These are phyloP conservation scores for Penicillium decumbens DNA, from an alignment of 2,329 filamentous ascomycete genomes.

Conservation along the genomic window DNA sequence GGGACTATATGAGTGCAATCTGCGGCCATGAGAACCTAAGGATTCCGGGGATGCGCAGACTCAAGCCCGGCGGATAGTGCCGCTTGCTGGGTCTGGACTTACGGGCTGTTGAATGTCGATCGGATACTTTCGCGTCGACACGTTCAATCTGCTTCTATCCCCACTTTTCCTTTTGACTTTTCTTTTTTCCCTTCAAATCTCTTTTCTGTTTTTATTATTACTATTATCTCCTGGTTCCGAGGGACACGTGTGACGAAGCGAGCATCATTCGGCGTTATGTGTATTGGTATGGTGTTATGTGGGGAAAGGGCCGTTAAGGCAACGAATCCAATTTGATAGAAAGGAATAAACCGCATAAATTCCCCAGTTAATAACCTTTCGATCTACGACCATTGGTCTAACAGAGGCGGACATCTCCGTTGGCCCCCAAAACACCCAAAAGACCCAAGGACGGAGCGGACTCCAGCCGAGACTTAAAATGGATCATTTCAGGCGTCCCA, in stretches of 20 bases:
- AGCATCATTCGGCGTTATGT: constrained; percentile 18
- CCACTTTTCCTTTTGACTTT: constrained; percentile 8
- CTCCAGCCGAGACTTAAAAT: background rate
- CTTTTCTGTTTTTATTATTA: constrained; percentile 1
- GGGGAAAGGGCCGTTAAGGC: background rate
- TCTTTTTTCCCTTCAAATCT: background rate
- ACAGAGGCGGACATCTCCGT: constrained; percentile 2
- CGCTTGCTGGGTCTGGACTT: constrained; percentile 1
- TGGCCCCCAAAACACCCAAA: constrained; percentile 7
- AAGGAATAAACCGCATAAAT: background rate
- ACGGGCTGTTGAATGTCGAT: background rate
- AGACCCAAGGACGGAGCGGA: background rate
- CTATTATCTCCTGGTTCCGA: constrained; percentile 1
- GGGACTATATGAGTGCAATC: constrained; percentile 24
- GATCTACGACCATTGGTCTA: constrained; percentile 9
- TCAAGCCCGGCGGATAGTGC: constrained; percentile 5
- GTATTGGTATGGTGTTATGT: background rate
- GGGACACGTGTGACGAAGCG: constrained; percentile 14
- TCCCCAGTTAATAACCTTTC: constrained; percentile 13
- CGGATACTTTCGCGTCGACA: background rate
- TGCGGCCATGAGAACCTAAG: constrained; percentile 8
- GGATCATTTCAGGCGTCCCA: constrained; percentile 10
- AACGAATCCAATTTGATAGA: background rate
- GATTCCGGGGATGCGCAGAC: background rate
- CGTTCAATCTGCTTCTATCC: constrained; percentile 1